Evolutionary conservation across 2,329 filamentous ascomycete genomes (phyloP).

Genomic region (Aspergillus thermomutatus): DNA sequence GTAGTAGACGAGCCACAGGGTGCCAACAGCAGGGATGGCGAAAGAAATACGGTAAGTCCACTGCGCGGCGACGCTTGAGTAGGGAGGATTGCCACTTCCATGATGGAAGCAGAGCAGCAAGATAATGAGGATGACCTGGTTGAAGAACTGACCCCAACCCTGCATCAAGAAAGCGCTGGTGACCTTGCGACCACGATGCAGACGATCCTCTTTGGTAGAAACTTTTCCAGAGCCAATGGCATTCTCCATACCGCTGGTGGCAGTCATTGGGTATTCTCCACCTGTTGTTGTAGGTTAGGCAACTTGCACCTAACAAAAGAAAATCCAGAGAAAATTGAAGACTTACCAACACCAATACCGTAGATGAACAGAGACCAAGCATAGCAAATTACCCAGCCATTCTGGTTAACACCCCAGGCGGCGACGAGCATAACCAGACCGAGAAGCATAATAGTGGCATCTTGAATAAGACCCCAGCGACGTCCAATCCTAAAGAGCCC

Average conservation of each 20-base stretch:
- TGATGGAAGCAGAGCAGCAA: constrained; percentile 86
- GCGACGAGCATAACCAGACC: constrained; percentile 89
- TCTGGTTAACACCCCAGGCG: constrained; percentile 79
- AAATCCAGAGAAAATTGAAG: not conserved
- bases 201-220: constrained; percentile 86
- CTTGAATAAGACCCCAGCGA: constrained; percentile 93
- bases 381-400: constrained; percentile 98
- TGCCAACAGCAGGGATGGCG: constrained; percentile 83
- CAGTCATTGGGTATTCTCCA: constrained; percentile 95
- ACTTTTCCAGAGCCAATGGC: constrained; percentile 80
- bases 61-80: constrained; percentile 73
- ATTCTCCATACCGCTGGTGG: constrained; percentile 91
- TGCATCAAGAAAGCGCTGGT: constrained; percentile 97
- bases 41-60: constrained; percentile 93
- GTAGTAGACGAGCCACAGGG: constrained; percentile 93
- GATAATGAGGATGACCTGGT: constrained; percentile 85
- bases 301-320: not conserved
- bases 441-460: constrained; percentile 90
- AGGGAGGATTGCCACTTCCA: constrained; percentile 71
- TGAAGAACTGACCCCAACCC: constrained; percentile 94
- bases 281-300: constrained; percentile 50
- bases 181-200: constrained; percentile 93
- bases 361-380: constrained; percentile 94
- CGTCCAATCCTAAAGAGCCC: constrained; percentile 67
- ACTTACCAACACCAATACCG: constrained; percentile 55